Base-by-base conservation (phyloP, 345 rosid genomes). In the Dimocarpus longan region DNA sequence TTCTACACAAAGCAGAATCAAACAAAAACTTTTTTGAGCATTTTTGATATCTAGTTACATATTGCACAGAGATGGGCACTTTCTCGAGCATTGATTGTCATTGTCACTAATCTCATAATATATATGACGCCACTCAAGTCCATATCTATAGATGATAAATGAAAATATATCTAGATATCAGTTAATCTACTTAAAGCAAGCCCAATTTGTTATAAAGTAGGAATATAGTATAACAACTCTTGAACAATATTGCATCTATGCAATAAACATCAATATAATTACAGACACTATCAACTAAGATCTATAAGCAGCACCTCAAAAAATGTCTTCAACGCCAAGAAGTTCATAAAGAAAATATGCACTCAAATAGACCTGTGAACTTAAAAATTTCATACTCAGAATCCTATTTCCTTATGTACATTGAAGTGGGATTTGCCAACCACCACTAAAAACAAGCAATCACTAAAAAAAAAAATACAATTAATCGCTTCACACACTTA, bases 281-380 rank as follows among this genome's bases (percentile, higher is more conserved):
- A 56, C 59, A 16, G 74, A 50, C 40, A 71, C 74, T 21, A 1
- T 28, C 65, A 37, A 57, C n/a, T 57, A 57, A 72, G 57, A 70
- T 15, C 48, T 16, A 32, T 7, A 24, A 71, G 59, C 19, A 24
- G 10, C 65, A 56, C 44, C 65, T 72, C 75, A 56, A 37, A 56
- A 37, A 10, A n/a, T 26, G 16, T 9, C 10, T 54, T 52, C 48
- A 64, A 43, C 2, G 12, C 15, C 46, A 26, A 24, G 37, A 63
- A 48, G 21, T 15, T 13, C 26, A 9, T 44, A 63, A 26, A 46
- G 12, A 19, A 43, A 19, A 28, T 26, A 46, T 46, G 9, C 62
- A 64, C 4, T 43, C 42, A 62, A 15, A 22, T 73, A 73, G 24
- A 66, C 15, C 54, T 10, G 66, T 63, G 68, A 42, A 60, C 22